A percentile compares a stretch with the other conserved stretches of the same genome.
Conservation (phyloP, 2,329 filamentous ascomycete genomes). For the Coleophoma cylindrospora region DNA sequence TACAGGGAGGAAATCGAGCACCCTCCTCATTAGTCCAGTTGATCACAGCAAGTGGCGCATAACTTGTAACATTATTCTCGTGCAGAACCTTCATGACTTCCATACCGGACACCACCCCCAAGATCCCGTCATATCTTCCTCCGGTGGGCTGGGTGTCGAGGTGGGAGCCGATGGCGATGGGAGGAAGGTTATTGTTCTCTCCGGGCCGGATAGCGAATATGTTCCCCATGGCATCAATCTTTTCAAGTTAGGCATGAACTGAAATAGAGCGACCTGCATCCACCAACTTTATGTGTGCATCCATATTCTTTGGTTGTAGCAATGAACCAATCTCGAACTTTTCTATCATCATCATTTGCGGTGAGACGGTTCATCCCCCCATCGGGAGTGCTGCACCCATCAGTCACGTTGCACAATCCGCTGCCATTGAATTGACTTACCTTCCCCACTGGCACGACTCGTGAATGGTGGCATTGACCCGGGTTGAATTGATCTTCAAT, state of each 20-base stretch:
- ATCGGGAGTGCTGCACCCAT: background rate
- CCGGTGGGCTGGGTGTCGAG: constrained; percentile 57
- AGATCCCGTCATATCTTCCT: constrained; percentile 68
- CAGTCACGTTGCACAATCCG: no score
- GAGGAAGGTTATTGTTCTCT: constrained; percentile 41
- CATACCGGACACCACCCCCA: constrained; percentile 61
- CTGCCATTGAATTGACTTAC: background rate
- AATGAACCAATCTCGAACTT: constrained; percentile 69
- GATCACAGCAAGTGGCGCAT: constrained; percentile 36
- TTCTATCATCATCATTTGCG: constrained; percentile 63
- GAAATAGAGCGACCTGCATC: background rate
- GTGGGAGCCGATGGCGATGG: constrained; percentile 65
- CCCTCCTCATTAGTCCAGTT: constrained; percentile 45
- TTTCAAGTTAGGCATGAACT: background rate
- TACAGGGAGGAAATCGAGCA: constrained; percentile 68
- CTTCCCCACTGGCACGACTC: background rate
- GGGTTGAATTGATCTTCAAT: no score
- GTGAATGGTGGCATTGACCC: no score
- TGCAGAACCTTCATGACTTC: constrained; percentile 64
- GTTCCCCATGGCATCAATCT: constrained; percentile 70
- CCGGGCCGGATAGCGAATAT: constrained; percentile 68
- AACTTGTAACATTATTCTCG: constrained; percentile 62
- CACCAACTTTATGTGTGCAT: constrained; percentile 47
- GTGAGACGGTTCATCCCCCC: constrained; percentile 46
- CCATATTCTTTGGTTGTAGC: constrained; percentile 53